These are phyloP conservation scores for Closterium sp. DNA, from an alignment of 139 green algal genomes.

Conservation along the genomic window DNA sequence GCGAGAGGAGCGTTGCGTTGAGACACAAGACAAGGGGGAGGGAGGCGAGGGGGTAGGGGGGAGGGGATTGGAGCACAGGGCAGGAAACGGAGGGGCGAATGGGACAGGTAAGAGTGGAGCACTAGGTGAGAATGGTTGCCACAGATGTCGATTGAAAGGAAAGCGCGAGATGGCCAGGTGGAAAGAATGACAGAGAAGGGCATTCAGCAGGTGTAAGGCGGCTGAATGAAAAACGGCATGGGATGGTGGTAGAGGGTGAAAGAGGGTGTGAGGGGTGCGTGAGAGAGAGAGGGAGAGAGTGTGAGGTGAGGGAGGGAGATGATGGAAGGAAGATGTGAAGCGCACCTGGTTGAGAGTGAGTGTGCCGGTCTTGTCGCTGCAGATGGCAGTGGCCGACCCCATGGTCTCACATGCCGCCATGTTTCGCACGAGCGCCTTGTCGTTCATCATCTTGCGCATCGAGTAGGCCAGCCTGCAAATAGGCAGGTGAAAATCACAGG, in stretches of 20 bases:
- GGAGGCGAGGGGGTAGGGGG: not conserved
- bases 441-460: slow-evolving; percentile 96
- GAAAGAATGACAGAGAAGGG: not conserved
- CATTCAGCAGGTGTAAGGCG: not conserved
- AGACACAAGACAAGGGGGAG: too few relatives aligned
- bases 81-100: too few relatives aligned
- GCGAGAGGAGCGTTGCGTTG: too few relatives aligned
- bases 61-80: not conserved
- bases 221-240: not conserved
- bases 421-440: slow-evolving; percentile 90
- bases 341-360: slow-evolving; percentile 89
- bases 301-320: not conserved
- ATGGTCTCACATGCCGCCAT: slow-evolving; percentile 90
- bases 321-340: slow-evolving; percentile 54
- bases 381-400: slow-evolving; percentile 94
- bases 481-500: too few relatives aligned
- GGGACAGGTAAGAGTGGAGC: not conserved
- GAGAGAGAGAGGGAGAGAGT: not conserved
- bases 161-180: not conserved
- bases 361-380: slow-evolving; percentile 94
- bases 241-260: not conserved
- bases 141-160: too few relatives aligned
- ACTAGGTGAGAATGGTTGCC: too few relatives aligned
- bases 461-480: slow-evolving; percentile 58
- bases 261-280: not conserved